phyloP scores from a whole-genome alignment of 2,329 filamentous ascomycete species.

The Diaporthe batatas region DNA sequence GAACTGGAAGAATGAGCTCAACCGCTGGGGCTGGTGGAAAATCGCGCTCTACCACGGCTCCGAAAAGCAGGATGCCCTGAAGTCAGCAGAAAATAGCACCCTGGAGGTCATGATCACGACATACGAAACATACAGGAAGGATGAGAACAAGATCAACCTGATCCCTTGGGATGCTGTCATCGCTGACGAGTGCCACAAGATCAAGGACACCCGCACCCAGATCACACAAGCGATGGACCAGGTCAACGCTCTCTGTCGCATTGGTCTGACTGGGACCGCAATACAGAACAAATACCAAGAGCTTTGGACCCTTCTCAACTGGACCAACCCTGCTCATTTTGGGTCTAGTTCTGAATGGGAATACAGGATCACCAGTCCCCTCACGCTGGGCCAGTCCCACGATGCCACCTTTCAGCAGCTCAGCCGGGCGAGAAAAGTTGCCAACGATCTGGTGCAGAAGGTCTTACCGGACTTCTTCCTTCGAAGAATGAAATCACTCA shows the following conservation, averaged over 20 bases:
- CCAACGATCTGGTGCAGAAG: conserved; percentile 86
- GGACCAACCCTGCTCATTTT: conserved; percentile 87
- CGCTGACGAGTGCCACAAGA: conserved; percentile 91
- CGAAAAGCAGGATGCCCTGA: conserved; percentile 76
- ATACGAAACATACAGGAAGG: conserved; percentile 89
- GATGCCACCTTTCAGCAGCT: conserved; percentile 89
- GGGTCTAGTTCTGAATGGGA: conserved; percentile 80
- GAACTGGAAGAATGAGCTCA: conserved; percentile 91
- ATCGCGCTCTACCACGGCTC: conserved; percentile 83
- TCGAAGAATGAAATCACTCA: conserved; percentile 91
- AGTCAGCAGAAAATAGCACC: conserved; percentile 79
- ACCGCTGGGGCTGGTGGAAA: conserved; percentile 97
- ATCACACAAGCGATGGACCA: conserved; percentile 90
- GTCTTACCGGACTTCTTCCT: conserved; percentile 91
- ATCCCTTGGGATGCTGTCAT: conserved; percentile 94
- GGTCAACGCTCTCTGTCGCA: conserved; percentile 90
- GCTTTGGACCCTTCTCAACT: conserved; percentile 95
- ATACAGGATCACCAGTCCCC: conserved; percentile 79
- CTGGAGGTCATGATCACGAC: conserved; percentile 95
- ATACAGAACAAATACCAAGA: conserved; percentile 99
- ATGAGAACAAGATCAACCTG: conserved; percentile 80
- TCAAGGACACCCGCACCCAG: conserved; percentile 84
- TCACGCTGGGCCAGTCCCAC: conserved; percentile 91
- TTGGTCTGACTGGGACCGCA: conserved; percentile 93
- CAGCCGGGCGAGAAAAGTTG: conserved; percentile 83